These are phyloP conservation scores for Malassezia globosa DNA, from an alignment of 1,284 basidiomycete genomes.

Conservation along the genomic window DNA sequence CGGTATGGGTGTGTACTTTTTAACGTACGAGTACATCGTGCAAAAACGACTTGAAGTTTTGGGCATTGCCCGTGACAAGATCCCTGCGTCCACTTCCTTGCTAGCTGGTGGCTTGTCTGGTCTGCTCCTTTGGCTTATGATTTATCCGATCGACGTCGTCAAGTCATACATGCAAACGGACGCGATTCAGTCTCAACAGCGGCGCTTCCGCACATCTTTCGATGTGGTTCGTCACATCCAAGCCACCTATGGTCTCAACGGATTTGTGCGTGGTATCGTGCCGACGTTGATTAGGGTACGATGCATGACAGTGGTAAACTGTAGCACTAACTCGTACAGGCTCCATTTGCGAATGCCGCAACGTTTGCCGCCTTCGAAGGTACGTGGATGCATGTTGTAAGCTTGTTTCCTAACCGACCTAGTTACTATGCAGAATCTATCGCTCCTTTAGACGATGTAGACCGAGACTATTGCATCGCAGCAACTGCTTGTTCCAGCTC, in stretches of 20 bases:
- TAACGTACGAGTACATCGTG: conserved; percentile 82
- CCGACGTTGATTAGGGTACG: conserved; percentile 89
- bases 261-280: conserved; percentile 75
- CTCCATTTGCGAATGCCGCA: conserved; percentile 43
- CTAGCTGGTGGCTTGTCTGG: conserved; percentile 37
- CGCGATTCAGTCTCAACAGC: conserved; percentile 48
- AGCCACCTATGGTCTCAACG: conserved; percentile 66
- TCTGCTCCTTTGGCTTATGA: conserved; percentile 18
- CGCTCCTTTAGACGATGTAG: background rate
- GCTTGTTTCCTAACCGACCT: background rate
- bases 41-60: conserved; percentile 58
- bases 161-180: conserved; percentile 61
- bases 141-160: conserved; percentile 9
- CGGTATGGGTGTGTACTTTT: conserved; percentile 53
- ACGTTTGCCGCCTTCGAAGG: conserved; percentile 42
- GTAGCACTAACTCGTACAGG: conserved; percentile 5
- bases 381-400: background rate
- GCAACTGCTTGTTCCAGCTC: conserved; percentile 13
- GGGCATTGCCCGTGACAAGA: conserved; percentile 20
- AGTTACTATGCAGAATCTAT: background rate
- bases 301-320: conserved; percentile 10
- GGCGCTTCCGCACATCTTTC: conserved; percentile 65
- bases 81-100: conserved; percentile 32
- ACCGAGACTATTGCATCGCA: conserved; percentile 5
- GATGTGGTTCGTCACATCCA: conserved; percentile 74